Evolutionary conservation across 805 yeast genomes (phyloP).

Genomic region (Candida ficus): DNA sequence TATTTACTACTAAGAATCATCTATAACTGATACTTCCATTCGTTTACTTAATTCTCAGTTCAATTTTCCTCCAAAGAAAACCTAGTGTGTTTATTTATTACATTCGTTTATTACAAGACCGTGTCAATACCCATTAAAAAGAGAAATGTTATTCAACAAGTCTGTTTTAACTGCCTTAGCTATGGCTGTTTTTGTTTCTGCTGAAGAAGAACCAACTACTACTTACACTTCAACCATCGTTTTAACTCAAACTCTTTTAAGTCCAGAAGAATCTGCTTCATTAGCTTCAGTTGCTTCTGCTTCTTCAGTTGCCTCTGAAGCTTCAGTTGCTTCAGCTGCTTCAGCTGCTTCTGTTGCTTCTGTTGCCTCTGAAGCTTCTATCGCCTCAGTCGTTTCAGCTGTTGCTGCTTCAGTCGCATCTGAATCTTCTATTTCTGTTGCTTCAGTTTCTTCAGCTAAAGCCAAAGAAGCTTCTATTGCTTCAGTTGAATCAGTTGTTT

Average conservation of each 20-base stretch:
- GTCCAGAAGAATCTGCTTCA: conserved; percentile 24
- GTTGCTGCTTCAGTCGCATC: conserved; percentile 11
- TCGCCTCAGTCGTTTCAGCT: conserved; percentile 18
- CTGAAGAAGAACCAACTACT: conserved; percentile 27
- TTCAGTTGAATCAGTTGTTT: conserved; percentile 6
- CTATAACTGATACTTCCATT: background rate
- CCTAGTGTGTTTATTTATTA: background rate
- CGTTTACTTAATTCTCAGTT: background rate
- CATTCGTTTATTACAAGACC: background rate
- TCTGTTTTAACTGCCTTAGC: conserved; percentile 27
- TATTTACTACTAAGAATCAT: conserved; percentile 2
- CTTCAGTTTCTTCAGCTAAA: conserved; percentile 22
- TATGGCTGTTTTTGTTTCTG: conserved; percentile 19
- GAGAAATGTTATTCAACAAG: conserved; percentile 21
- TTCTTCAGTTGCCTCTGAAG: conserved; percentile 16
- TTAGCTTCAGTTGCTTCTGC: conserved; percentile 10
- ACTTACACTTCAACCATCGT: conserved; percentile 36
- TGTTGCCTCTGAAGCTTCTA: conserved; percentile 4
- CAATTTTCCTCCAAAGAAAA: background rate
- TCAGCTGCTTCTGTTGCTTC: conserved; percentile 10
- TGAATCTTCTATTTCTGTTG: conserved; percentile 14
- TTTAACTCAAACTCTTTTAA: conserved; percentile 26
- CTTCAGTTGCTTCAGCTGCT: conserved; percentile 18
- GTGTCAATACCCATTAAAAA: background rate
- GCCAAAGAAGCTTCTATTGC: conserved; percentile 17